A percentile compares a stretch with the other conserved stretches of the same genome.
These are phyloP conservation scores for Daldinia loculata DNA, from an alignment of 495 filamentous ascomycete genomes.

Conservation along the genomic window DNA sequence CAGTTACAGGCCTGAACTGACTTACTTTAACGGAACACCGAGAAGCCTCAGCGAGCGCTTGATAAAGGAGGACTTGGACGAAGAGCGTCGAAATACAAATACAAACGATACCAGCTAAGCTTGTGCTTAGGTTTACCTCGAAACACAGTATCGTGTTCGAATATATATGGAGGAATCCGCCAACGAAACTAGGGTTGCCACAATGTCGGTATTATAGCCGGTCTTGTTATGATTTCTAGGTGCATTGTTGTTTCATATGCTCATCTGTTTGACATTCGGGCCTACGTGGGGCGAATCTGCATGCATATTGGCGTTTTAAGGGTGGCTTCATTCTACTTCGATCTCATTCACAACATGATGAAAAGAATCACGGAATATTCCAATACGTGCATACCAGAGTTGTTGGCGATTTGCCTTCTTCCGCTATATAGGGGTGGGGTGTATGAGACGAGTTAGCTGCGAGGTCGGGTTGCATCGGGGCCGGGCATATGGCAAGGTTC, in stretches of 20 bases:
- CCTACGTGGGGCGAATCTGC: constrained; percentile 9
- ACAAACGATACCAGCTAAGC: constrained; percentile 20
- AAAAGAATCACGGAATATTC: constrained; percentile 7
- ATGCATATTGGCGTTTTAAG: constrained; percentile 30
- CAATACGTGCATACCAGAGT: constrained; percentile 5
- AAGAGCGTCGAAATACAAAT: constrained; percentile 31
- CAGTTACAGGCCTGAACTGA: constrained; percentile 52
- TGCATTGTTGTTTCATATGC: constrained; percentile 23
- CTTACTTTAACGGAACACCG: constrained; percentile 46
- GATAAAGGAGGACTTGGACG: constrained; percentile 51
- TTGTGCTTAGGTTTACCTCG: not conserved
- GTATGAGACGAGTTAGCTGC: not conserved
- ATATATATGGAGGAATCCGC: not conserved
- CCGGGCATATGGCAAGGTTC: constrained; percentile 13
- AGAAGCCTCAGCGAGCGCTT: constrained; percentile 56
- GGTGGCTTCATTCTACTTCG: constrained; percentile 19
- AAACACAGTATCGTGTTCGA: not conserved
- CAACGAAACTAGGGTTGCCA: not conserved
- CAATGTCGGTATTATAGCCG: constrained; percentile 1
- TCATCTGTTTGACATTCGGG: constrained; percentile 14
- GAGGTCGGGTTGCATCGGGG: constrained; percentile 23
- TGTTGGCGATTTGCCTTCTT: constrained; percentile 9
- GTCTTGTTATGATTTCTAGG: constrained; percentile 17
- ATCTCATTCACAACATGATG: constrained; percentile 12
- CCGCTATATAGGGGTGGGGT: constrained; percentile 6